These are phyloP conservation scores for Punica granatum DNA, from an alignment of 345 rosid species.

Conservation along the genomic window DNA sequence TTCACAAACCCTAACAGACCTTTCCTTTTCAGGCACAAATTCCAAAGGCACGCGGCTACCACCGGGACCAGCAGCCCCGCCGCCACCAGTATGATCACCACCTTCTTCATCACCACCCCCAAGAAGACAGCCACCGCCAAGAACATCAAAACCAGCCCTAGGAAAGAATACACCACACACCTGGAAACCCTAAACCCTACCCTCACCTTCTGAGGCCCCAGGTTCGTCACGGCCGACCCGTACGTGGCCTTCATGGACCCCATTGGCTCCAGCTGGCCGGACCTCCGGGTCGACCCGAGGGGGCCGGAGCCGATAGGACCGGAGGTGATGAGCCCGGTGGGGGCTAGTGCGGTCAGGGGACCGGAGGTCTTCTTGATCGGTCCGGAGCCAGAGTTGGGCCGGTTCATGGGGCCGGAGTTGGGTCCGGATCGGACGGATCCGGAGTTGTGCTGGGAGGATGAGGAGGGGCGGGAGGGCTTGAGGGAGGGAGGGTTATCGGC, in stretches of 20 bases:
- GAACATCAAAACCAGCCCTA: conserved; percentile 52
- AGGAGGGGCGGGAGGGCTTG: conserved; percentile 47
- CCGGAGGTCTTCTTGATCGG: conserved; percentile 65
- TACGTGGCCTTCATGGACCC: conserved; percentile 43
- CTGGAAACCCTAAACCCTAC: conserved; percentile 76
- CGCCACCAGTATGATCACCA: conserved; percentile 56
- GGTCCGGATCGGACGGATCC: conserved; percentile 83
- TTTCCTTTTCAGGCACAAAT: conserved; percentile 61
- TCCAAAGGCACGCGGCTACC: conserved; percentile 50
- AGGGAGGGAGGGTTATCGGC: conserved; percentile 27
- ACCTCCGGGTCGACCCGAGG: conserved; percentile 51
- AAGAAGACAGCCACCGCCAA: conserved; percentile 67
- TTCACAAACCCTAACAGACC: conserved; percentile 57
- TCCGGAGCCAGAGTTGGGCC: conserved; percentile 61
- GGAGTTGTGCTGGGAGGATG: conserved; percentile 65
- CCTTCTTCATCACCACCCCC: conserved; percentile 71
- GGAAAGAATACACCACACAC: conserved; percentile 62
- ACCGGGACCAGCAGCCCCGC: conserved; percentile 48
- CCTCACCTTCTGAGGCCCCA: conserved; percentile 43
- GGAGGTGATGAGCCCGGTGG: conserved; percentile 93
- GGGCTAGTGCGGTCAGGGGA: conserved; percentile 54
- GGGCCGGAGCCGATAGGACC: conserved; percentile 73
- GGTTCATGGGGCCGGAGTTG: conserved; percentile 62
- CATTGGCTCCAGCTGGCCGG: conserved; percentile 57
- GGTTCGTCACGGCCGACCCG: conserved; percentile 74